Percentiles rank a stretch among this genome's conserved stretches.
These are phyloP conservation scores for Podila clonocystis DNA, from an alignment of 192 early-diverging fungal genomes.

Conservation along the genomic window DNA sequence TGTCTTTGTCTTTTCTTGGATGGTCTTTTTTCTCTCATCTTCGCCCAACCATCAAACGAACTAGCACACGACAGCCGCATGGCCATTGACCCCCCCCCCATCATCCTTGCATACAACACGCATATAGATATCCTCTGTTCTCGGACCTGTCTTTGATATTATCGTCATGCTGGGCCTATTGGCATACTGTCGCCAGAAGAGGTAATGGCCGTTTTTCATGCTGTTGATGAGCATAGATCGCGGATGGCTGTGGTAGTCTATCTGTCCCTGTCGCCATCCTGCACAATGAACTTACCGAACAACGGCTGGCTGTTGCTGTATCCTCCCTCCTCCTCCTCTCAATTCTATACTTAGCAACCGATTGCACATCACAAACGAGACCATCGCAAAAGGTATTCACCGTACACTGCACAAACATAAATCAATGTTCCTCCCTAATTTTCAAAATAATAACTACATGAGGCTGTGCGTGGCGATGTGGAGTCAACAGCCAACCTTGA, in stretches of 20 bases:
- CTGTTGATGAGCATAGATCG: background rate
- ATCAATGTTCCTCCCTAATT: background rate
- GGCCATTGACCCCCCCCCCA: background rate
- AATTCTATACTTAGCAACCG: conserved; percentile 24
- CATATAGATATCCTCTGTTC: conserved; percentile 38
- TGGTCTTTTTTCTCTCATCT: background rate
- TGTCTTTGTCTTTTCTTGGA: no score
- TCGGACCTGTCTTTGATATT: conserved; percentile 48
- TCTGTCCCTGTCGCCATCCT: background rate
- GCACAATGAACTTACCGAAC: background rate
- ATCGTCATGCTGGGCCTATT: conserved; percentile 44
- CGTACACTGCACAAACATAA: background rate
- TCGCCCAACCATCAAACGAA: background rate
- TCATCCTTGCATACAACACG: background rate
- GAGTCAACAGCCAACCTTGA: background rate
- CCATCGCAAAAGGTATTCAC: conserved; percentile 45
- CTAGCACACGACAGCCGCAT: background rate
- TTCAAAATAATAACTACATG: background rate
- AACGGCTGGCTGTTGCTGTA: background rate
- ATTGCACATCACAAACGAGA: conserved; percentile 44
- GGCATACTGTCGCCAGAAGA: conserved; percentile 42
- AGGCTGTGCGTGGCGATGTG: background rate
- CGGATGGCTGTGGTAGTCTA: background rate
- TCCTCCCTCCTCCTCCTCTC: background rate
- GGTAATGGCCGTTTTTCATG: conserved; percentile 18